Evolutionary conservation across 2,329 filamentous ascomycete species (phyloP).

Genomic region (Paracorniculantispora psalliotae): DNA sequence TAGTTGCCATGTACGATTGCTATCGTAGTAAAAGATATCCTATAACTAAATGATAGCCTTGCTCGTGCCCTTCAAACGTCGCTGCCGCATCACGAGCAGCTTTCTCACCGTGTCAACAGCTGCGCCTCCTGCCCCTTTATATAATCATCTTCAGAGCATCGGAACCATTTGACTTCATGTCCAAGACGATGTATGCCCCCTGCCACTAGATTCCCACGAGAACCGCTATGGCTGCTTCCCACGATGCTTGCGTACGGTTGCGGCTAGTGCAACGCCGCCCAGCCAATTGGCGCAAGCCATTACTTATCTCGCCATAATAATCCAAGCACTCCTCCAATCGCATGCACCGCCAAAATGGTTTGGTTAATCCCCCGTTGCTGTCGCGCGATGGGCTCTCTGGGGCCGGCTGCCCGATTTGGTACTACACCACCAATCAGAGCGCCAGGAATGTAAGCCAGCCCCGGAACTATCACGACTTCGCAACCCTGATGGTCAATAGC

Average conservation of each 20-base stretch:
- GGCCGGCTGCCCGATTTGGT: conserved; percentile 2
- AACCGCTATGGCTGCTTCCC: conserved; percentile 8
- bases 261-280: neutral
- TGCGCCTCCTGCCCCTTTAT: neutral
- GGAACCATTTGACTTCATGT: neutral
- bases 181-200: neutral
- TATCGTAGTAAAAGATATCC: neutral
- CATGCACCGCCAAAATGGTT: neutral
- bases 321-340: neutral
- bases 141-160: neutral
- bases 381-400: conserved; percentile 1
- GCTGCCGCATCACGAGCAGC: neutral
- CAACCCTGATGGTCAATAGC: conserved; percentile 11
- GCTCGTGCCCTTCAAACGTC: no score
- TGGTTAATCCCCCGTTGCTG: neutral
- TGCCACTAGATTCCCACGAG: neutral
- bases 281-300: conserved; percentile 1
- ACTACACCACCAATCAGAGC: neutral
- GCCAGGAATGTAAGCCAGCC: conserved; percentile 3
- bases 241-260: neutral
- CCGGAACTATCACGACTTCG: conserved; percentile 12
- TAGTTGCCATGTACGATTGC: neutral
- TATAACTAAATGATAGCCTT: neutral
- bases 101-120: neutral
- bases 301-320: neutral